Conservation (phyloP, 2,329 filamentous ascomycete species). For the Talaromyces sp. region DNA sequence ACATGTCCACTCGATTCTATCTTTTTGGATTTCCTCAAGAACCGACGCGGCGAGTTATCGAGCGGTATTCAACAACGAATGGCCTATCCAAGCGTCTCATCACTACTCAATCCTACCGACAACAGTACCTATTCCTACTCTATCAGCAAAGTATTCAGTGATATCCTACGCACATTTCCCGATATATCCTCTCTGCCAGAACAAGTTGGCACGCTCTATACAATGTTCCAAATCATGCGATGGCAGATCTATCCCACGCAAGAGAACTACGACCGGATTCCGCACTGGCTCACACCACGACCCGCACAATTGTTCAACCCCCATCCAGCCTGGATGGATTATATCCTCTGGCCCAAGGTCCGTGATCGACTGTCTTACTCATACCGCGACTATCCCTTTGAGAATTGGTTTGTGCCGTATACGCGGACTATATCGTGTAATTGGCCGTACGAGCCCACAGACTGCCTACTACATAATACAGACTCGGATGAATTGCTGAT, state of each 20-base stretch:
- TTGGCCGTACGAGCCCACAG: constrained; percentile 76
- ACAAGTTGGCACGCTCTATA: constrained; percentile 74
- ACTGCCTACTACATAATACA: constrained; percentile 59
- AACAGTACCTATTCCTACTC: constrained; percentile 63
- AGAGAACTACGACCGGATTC: constrained; percentile 75
- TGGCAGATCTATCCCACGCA: constrained; percentile 79
- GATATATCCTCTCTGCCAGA: constrained; percentile 75
- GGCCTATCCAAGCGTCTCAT: constrained; percentile 73
- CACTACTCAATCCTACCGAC: constrained; percentile 68
- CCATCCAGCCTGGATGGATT: constrained; percentile 80
- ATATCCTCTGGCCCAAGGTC: constrained; percentile 75
- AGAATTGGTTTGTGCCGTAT: constrained; percentile 79
- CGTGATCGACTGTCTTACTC: constrained; percentile 62
- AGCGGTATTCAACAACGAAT: constrained; percentile 65
- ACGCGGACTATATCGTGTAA: constrained; percentile 73
- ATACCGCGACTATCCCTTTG: constrained; percentile 62
- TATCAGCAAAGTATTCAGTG: constrained; percentile 78
- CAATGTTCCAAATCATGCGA: constrained; percentile 82
- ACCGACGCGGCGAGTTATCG: constrained; percentile 63
- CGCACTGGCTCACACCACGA: constrained; percentile 67
- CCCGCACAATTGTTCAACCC: constrained; percentile 62
- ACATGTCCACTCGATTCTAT: constrained; percentile 76
- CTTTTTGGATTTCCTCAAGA: constrained; percentile 73
- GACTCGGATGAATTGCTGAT: constrained; percentile 66
- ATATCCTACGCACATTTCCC: constrained; percentile 80